Conservation (phyloP, 768 basidiomycete genomes). For the Russula sp. region DNA sequence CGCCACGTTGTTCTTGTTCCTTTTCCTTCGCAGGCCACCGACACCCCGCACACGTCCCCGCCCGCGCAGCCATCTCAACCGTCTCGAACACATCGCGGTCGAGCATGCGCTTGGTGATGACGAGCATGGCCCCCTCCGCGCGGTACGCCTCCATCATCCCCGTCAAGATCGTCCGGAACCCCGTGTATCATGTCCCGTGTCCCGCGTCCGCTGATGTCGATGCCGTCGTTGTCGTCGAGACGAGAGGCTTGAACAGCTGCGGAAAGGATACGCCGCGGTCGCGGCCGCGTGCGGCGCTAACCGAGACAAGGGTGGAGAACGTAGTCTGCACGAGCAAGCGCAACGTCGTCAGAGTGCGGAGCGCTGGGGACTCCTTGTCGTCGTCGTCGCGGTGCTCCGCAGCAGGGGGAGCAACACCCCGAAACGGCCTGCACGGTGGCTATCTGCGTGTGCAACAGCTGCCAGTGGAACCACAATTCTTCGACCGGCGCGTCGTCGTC, state of each 20-base stretch:
- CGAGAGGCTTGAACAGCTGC: slow-evolving; percentile 84
- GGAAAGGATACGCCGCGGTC: slow-evolving; percentile 73
- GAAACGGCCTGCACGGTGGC: slow-evolving; percentile 69
- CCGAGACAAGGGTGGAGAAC: slow-evolving; percentile 78
- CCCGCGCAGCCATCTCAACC: slow-evolving; percentile 51
- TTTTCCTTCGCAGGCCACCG: slow-evolving; percentile 31
- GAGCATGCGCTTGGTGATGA: too few species aligned
- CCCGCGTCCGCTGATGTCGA: slow-evolving; percentile 36
- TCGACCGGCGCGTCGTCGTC: slow-evolving; percentile 49
- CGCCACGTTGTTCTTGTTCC: neutral
- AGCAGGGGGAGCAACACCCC: slow-evolving; percentile 31
- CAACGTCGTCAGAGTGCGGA: slow-evolving; percentile 43
- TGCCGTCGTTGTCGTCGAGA: slow-evolving; percentile 44
- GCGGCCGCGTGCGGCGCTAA: slow-evolving; percentile 54
- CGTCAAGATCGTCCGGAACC: slow-evolving; percentile 84
- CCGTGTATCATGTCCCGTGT: slow-evolving; percentile 66
- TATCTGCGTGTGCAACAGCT: slow-evolving; percentile 76
- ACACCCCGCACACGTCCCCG: slow-evolving; percentile 49
- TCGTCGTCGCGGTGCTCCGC: slow-evolving; percentile 18
- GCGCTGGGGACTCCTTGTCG: slow-evolving; percentile 4
- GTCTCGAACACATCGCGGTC: slow-evolving; percentile 77
- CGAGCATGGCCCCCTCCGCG: slow-evolving; percentile 84
- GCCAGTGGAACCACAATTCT: slow-evolving; percentile 91
- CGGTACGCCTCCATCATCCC: slow-evolving; percentile 97
- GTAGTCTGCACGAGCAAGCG: slow-evolving; percentile 78